phyloP scores from a whole-genome alignment of 1,284 basidiomycete genomes.

The Sanghuangporus weigelae region DNA sequence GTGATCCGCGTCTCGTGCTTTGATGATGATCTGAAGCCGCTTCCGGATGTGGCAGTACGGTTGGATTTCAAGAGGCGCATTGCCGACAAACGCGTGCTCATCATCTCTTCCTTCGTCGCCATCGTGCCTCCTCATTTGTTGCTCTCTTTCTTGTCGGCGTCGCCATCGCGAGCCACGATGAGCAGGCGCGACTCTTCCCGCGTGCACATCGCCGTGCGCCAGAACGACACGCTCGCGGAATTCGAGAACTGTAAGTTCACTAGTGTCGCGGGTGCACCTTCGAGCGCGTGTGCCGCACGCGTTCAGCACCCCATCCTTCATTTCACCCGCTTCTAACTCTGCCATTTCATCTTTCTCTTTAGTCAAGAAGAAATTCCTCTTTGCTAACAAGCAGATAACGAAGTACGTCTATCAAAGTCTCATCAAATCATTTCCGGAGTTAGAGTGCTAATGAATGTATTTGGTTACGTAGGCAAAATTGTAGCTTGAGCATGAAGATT shows the following conservation, averaged over 20 bases:
- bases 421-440: neutral
- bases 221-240: conserved; percentile 74
- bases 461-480: conserved; percentile 60
- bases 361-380: conserved; percentile 88
- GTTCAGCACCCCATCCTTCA: conserved; percentile 18
- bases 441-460: conserved; percentile 4
- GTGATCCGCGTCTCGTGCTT: neutral
- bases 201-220: conserved; percentile 56
- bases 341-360: conserved; percentile 22
- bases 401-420: conserved; percentile 46
- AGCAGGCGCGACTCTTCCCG: conserved; percentile 72
- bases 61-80: neutral
- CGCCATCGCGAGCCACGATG: conserved; percentile 37
- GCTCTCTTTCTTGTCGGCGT: neutral
- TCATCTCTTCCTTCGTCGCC: neutral
- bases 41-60: conserved; percentile 1
- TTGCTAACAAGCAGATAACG: conserved; percentile 84
- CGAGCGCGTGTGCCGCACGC: neutral
- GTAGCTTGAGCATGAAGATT: conserved; percentile 72
- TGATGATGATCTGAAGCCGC: neutral
- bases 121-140: neutral
- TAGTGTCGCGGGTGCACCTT: neutral
- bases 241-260: conserved; percentile 71
- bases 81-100: neutral
- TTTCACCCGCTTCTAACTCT: conserved; percentile 11